Conservation (phyloP, 805 yeast species). For the Lipomyces spencermartinsiae region DNA sequence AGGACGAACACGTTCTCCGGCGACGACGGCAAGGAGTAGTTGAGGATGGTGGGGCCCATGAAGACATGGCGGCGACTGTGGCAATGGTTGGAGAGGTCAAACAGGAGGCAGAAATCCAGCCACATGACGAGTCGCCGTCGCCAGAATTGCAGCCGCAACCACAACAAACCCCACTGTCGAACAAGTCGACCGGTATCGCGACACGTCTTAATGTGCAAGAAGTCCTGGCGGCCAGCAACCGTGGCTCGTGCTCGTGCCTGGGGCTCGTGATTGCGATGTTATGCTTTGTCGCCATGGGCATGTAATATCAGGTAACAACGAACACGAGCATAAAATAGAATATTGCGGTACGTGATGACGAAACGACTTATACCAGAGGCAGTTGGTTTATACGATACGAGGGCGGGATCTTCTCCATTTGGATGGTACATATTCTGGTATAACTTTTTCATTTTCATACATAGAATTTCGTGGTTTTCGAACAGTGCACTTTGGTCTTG, state of each 20-base stretch:
- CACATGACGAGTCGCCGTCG: background rate
- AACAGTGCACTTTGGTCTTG: no score
- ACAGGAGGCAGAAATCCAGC: background rate
- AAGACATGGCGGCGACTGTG: background rate
- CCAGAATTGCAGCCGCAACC: background rate
- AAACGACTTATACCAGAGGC: background rate
- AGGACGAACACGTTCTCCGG: background rate
- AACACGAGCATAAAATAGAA: background rate
- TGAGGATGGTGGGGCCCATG: background rate
- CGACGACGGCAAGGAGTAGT: conserved; percentile 1
- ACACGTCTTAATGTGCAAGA: conserved; percentile 30
- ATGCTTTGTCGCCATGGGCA: conserved; percentile 36
- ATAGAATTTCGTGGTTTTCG: no score
- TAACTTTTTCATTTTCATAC: no score
- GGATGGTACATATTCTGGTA: no score
- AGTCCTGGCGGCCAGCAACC: conserved; percentile 15
- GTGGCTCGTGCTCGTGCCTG: conserved; percentile 27
- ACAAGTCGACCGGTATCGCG: conserved; percentile 26
- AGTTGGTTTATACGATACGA: no score
- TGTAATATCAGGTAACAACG: conserved; percentile 12
- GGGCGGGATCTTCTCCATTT: no score
- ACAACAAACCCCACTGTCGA: background rate
- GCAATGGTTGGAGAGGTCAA: background rate
- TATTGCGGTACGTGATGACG: background rate
- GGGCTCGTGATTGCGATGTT: conserved; percentile 35